Percentiles rank a stretch among this genome's conserved stretches.
Conservation (phyloP, 1,139 yeast genomes). For the Pichia sp. region DNA sequence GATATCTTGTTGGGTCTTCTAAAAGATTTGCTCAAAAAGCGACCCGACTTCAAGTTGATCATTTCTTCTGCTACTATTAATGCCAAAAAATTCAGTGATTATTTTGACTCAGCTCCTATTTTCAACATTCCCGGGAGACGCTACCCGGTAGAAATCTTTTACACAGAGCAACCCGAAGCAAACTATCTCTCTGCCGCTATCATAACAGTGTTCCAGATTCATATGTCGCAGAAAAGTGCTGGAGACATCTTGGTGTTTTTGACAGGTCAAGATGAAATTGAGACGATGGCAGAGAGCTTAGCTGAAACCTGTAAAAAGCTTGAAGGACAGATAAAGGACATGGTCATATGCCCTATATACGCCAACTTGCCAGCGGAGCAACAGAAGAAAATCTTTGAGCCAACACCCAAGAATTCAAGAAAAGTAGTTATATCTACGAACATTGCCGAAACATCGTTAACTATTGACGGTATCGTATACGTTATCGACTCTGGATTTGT, state of each 20-base stretch:
- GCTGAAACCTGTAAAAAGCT: slow-evolving; percentile 61
- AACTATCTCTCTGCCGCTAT: slow-evolving; percentile 86
- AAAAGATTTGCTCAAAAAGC: slow-evolving; percentile 59
- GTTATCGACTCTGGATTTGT: slow-evolving; percentile 94
- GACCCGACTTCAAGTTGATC: slow-evolving; percentile 68
- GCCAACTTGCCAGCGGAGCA: slow-evolving; percentile 85
- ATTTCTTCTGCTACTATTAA: slow-evolving; percentile 95
- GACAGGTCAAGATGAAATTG: slow-evolving; percentile 95
- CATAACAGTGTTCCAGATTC: slow-evolving; percentile 76
- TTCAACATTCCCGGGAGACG: slow-evolving; percentile 86
- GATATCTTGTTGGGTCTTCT: slow-evolving; percentile 82
- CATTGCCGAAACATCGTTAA: slow-evolving; percentile 94
- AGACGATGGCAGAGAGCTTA: slow-evolving; percentile 68
- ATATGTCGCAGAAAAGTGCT: slow-evolving; percentile 53
- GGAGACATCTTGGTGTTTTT: slow-evolving; percentile 92
- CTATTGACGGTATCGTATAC: slow-evolving; percentile 85
- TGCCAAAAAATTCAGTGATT: slow-evolving; percentile 76
- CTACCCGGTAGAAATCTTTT: slow-evolving; percentile 82
- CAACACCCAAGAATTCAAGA: slow-evolving; percentile 73
- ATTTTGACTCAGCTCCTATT: slow-evolving; percentile 79
- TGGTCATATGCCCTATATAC: slow-evolving; percentile 83
- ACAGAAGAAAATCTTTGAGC: slow-evolving; percentile 80
- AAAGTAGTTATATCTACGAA: slow-evolving; percentile 94
- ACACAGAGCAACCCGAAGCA: slow-evolving; percentile 84
- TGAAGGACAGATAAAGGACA: slow-evolving; percentile 54